phyloP scores from a whole-genome alignment of 2,329 filamentous ascomycete genomes.

The Pezicula carpinea region DNA sequence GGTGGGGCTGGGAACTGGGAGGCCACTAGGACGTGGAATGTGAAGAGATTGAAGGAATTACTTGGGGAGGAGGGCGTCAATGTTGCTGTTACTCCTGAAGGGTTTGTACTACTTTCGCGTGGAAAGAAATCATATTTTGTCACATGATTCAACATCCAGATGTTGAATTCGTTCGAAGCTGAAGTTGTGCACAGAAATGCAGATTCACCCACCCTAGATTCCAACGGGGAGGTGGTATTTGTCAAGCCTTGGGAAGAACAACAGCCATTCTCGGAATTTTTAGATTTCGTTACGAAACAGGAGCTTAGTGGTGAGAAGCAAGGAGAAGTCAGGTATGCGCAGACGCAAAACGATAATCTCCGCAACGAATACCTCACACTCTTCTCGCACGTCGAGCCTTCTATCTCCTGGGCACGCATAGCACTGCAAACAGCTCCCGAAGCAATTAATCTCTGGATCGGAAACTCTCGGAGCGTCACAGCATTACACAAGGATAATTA shows the following conservation, averaged over 20 bases:
- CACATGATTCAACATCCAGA: background rate
- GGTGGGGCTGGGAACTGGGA: conserved; percentile 58
- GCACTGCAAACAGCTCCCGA: conserved; percentile 64
- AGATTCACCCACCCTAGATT: conserved; percentile 45
- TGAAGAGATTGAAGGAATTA: conserved; percentile 48
- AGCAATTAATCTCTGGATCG: conserved; percentile 80
- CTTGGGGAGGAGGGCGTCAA: conserved; percentile 59
- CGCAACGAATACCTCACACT: conserved; percentile 65
- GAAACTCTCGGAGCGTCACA: conserved; percentile 64
- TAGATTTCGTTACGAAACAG: conserved; percentile 56
- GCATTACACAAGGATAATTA: conserved; percentile 80
- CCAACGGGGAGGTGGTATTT: conserved; percentile 43
- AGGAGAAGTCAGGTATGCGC: conserved; percentile 62
- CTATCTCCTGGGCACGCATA: conserved; percentile 68
- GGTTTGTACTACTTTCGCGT: conserved; percentile 39
- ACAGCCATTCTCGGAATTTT: conserved; percentile 57
- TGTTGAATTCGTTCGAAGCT: background rate
- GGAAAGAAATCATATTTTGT: conserved; percentile 9
- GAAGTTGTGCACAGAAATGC: conserved; percentile 33
- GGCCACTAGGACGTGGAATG: conserved; percentile 59
- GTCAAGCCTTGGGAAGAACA: conserved; percentile 68
- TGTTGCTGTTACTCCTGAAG: conserved; percentile 71
- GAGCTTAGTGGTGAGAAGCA: conserved; percentile 34
- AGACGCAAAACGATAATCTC: conserved; percentile 82
- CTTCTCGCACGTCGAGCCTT: conserved; percentile 55